These are phyloP conservation scores for Angophora floribunda DNA, from an alignment of 345 rosid genomes.

Conservation along the genomic window DNA sequence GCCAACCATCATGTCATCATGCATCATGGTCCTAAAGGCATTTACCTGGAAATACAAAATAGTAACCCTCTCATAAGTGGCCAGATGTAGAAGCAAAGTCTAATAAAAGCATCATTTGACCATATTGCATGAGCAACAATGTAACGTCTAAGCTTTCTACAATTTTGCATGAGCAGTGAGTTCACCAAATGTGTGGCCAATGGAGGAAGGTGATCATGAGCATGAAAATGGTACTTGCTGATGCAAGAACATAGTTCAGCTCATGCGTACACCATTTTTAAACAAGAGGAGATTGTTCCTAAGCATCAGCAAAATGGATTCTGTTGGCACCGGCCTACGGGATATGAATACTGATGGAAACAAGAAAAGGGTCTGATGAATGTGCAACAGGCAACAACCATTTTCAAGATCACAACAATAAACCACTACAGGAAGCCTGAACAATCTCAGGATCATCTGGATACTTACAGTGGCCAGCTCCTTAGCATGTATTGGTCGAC, in stretches of 20 bases:
- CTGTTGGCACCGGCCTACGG: neutral
- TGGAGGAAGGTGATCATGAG: neutral
- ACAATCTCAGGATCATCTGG: neutral
- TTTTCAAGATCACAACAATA: neutral
- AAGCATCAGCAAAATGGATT: neutral
- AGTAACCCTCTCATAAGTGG: neutral
- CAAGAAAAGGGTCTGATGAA: neutral
- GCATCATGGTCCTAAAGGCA: conserved; percentile 89
- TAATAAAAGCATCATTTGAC: neutral
- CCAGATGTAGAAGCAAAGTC: neutral
- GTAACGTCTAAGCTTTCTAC: neutral
- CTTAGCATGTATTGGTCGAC: conserved; percentile 73
- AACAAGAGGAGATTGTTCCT: neutral
- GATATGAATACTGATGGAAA: neutral
- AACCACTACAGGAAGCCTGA: neutral
- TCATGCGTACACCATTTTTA: neutral
- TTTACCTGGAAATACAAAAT: conserved; percentile 52
- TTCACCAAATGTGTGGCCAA: neutral
- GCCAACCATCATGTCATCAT: conserved; percentile 93
- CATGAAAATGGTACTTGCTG: neutral
- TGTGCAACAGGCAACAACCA: neutral
- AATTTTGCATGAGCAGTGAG: neutral
- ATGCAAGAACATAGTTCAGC: neutral
- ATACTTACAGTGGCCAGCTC: conserved; percentile 77
- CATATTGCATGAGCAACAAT: neutral